phyloP scores from a whole-genome alignment of 2,329 filamentous ascomycete genomes.

The Aspergillus tanneri region DNA sequence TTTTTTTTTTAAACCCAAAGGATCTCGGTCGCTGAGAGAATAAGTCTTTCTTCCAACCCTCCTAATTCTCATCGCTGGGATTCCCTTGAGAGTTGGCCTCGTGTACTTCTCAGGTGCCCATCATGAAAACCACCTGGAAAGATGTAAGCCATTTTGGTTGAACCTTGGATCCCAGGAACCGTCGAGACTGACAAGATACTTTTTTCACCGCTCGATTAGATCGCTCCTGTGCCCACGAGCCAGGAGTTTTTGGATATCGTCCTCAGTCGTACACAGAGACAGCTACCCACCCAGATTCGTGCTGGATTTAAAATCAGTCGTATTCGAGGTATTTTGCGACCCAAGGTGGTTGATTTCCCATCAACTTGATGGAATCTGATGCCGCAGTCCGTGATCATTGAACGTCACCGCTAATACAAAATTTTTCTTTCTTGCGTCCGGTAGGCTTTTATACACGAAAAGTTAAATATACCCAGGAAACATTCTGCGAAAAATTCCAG shows the following conservation, averaged over 20 bases:
- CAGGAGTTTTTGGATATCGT: slow-evolving; percentile 98
- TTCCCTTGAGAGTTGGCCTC: slow-evolving; percentile 27
- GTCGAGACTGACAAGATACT: slow-evolving; percentile 25
- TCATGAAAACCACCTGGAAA: slow-evolving; percentile 62
- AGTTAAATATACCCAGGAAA: slow-evolving; percentile 97
- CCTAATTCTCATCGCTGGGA: slow-evolving; percentile 2
- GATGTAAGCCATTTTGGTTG: slow-evolving; percentile 41
- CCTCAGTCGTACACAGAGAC: slow-evolving; percentile 85
- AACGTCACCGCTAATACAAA: slow-evolving; percentile 28
- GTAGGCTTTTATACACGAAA: slow-evolving; percentile 91
- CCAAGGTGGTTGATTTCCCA: neutral
- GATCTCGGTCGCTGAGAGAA: slow-evolving; percentile 7
- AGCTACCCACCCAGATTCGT: slow-evolving; percentile 91
- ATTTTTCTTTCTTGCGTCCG: slow-evolving; percentile 19
- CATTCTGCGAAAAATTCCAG: slow-evolving; percentile 89
- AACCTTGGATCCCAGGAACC: neutral
- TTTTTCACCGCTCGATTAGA: slow-evolving; percentile 49
- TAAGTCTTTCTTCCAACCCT: slow-evolving; percentile 5
- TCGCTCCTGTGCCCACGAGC: slow-evolving; percentile 82
- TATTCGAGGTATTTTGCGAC: slow-evolving; percentile 61
- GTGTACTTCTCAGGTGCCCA: slow-evolving; percentile 29
- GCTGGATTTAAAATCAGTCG: slow-evolving; percentile 93
- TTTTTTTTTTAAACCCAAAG: slow-evolving; percentile 1
- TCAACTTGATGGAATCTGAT: neutral
- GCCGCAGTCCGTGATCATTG: neutral